A percentile compares a stretch with the other conserved stretches of the same genome.
phyloP scores from a whole-genome alignment of 2,329 filamentous ascomycete species.

The Fonsecaea pedrosoi region DNA sequence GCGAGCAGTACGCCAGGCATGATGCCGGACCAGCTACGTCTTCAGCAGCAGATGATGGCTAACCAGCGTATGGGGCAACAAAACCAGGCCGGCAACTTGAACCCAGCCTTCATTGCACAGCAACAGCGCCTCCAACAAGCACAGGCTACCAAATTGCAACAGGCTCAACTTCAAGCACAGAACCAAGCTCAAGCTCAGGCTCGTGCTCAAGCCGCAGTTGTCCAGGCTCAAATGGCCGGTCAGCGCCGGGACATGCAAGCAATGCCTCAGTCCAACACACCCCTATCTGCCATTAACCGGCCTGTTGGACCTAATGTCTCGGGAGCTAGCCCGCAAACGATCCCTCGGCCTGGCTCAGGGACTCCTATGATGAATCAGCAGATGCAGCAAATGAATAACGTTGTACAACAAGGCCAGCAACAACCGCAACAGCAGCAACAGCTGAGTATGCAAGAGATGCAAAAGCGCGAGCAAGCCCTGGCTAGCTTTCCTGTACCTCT shows the following conservation, averaged over 20 bases:
- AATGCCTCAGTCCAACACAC: conserved; percentile 50
- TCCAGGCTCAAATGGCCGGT: conserved; percentile 44
- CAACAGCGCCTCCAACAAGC: conserved; percentile 53
- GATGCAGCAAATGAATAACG: conserved; percentile 27
- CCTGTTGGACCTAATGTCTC: conserved; percentile 45
- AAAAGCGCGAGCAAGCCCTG: conserved; percentile 35
- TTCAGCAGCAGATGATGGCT: conserved; percentile 51
- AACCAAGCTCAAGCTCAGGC: conserved; percentile 49
- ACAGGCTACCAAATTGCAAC: conserved; percentile 42
- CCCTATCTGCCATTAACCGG: conserved; percentile 50
- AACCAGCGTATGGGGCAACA: conserved; percentile 50
- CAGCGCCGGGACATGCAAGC: conserved; percentile 48
- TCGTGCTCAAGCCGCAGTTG: conserved; percentile 47
- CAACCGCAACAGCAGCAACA: conserved; percentile 35
- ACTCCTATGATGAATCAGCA: conserved; percentile 38
- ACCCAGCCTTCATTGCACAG: conserved; percentile 51
- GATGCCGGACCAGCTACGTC: conserved; percentile 49
- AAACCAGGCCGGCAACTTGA: conserved; percentile 47
- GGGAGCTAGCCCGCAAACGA: conserved; percentile 33
- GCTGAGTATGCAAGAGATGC: conserved; percentile 33
- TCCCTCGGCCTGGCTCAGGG: conserved; percentile 33
- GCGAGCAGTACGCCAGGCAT: conserved; percentile 63
- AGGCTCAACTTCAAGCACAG: conserved; percentile 50
- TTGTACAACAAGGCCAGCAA: conserved; percentile 29
- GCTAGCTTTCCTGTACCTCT: conserved; percentile 35